phyloP scores from a whole-genome alignment of 2,329 filamentous ascomycete species.

The Apiospora malaysiana region DNA sequence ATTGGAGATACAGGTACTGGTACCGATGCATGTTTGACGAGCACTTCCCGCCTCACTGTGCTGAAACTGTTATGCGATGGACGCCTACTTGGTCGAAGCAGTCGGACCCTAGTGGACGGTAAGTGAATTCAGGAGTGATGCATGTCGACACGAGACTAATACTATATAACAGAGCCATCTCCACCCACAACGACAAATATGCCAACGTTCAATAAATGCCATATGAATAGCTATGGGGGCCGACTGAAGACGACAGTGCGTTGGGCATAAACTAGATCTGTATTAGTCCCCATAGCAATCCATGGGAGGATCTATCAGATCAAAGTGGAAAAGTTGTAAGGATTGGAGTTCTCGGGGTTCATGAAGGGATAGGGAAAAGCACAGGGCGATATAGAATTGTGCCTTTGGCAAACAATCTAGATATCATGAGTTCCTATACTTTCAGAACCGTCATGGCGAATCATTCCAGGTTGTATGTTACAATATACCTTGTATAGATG shows the following conservation, averaged over 20 bases:
- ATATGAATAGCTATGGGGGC: neutral
- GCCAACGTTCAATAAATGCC: conserved; percentile 45
- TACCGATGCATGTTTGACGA: conserved; percentile 99
- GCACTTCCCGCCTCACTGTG: conserved; percentile 92
- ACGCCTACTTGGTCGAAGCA: conserved; percentile 97
- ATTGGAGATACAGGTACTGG: conserved; percentile 72
- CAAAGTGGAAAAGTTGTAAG: neutral
- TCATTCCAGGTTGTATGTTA: neutral
- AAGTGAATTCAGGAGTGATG: conserved; percentile 37
- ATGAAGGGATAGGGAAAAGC: neutral
- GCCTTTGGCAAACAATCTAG: neutral
- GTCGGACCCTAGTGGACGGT: conserved; percentile 93
- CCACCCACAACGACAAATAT: conserved; percentile 79
- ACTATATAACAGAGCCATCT: conserved; percentile 66
- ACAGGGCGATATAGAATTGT: neutral
- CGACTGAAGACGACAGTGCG: neutral
- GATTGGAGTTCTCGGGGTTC: conserved; percentile 5
- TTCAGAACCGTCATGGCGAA: neutral
- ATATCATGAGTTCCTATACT: neutral
- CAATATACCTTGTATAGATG: neutral
- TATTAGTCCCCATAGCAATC: neutral
- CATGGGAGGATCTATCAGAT: neutral
- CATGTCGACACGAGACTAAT: neutral
- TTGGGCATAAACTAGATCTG: neutral
- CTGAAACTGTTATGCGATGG: conserved; percentile 94